phyloP scores from a whole-genome alignment of 1,139 yeast genomes.

The Scheffersomyces stambukii region DNA sequence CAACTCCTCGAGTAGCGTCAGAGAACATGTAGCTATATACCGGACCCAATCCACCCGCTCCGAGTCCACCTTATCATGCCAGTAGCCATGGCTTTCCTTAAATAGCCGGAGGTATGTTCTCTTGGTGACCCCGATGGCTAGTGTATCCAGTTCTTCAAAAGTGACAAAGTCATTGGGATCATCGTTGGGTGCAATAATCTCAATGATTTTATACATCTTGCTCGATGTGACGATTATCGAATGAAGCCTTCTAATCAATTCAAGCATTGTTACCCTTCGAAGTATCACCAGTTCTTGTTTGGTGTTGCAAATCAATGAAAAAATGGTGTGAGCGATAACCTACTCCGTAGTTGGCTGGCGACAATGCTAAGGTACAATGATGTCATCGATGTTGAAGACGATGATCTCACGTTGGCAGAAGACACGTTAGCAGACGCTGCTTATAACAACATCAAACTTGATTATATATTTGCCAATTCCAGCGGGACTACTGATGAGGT shows the following conservation, averaged over 20 bases:
- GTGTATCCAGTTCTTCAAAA: constrained; percentile 13
- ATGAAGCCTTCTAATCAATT: constrained; percentile 13
- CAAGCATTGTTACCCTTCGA: too few species aligned
- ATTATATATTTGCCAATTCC: constrained; percentile 13
- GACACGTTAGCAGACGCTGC: constrained; percentile 31
- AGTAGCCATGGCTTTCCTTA: constrained; percentile 29
- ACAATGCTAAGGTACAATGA: too few species aligned
- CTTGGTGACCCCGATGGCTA: constrained; percentile 36
- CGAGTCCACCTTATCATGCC: constrained; percentile 17
- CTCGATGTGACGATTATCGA: constrained; percentile 11
- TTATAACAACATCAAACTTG: constrained; percentile 27
- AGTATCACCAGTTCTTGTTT: too few species aligned
- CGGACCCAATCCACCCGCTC: neutral
- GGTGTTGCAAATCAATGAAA: too few species aligned
- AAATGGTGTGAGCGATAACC: constrained; percentile 5
- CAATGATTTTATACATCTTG: constrained; percentile 17
- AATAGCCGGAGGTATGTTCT: constrained; percentile 27
- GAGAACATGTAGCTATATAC: neutral
- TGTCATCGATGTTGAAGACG: too few species aligned
- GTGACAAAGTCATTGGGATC: constrained; percentile 8
- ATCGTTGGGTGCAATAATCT: constrained; percentile 16
- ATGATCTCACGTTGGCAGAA: constrained; percentile 22
- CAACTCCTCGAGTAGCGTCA: constrained; percentile 4
- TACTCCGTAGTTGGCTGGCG: too few species aligned
- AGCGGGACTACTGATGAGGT: constrained; percentile 1